phyloP scores from a whole-genome alignment of 1,284 basidiomycete species.

The Psilocybe mexicana region DNA sequence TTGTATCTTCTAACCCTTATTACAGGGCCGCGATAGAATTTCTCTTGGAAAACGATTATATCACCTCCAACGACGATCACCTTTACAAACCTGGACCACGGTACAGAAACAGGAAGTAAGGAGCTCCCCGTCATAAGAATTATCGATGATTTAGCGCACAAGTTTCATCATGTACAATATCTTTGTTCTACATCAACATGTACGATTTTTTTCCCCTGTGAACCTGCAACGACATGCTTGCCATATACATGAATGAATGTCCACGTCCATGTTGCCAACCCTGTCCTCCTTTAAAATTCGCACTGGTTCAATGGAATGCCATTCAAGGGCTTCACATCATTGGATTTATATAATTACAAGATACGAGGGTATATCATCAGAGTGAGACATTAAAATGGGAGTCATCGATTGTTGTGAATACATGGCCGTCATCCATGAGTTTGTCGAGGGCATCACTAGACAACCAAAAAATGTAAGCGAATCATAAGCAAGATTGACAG shows the following conservation, averaged over 20 bases:
- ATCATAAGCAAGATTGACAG: conserved; percentile 11
- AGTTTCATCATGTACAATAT: too few relatives aligned
- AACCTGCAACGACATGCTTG: too few relatives aligned
- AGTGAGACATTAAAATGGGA: conserved; percentile 50
- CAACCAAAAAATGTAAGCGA: conserved; percentile 2
- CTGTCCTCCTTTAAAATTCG: too few relatives aligned
- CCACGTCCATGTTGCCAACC: too few relatives aligned
- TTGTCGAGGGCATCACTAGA: conserved; percentile 64
- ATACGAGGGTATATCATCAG: conserved; percentile 9
- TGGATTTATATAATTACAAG: background rate
- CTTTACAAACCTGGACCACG: background rate
- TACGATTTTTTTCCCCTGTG: too few relatives aligned
- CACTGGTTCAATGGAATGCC: background rate
- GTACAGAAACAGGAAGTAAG: background rate
- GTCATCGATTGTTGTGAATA: conserved; percentile 72
- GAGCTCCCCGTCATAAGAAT: background rate
- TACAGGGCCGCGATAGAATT: background rate
- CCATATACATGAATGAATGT: too few relatives aligned
- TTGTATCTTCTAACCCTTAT: background rate
- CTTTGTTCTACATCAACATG: too few relatives aligned
- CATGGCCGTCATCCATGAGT: conserved; percentile 66
- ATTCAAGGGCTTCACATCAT: too few relatives aligned
- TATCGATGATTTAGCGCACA: background rate
- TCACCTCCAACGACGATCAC: background rate
- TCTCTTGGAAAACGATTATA: background rate